Evolutionary conservation across 176 grass and related monocot species (phyloP), one percentile per base, ranked within the genome.

Genomic region (Tuctoria greenei): DNA sequence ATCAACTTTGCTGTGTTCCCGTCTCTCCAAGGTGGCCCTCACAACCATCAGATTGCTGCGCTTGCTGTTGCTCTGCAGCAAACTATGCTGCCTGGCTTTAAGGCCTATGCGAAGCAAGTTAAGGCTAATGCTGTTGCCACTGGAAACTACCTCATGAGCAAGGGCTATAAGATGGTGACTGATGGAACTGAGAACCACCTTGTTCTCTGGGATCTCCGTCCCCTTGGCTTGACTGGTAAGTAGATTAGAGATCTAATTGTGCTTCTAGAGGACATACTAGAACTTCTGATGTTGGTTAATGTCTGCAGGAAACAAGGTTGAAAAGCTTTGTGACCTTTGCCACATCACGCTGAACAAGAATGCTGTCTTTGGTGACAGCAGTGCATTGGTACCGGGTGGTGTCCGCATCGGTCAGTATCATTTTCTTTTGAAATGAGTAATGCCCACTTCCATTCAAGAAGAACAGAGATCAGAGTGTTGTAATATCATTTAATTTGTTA

Each of bases 21-120:
- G n/a, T 91, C 95, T 16, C 91, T 99, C n/a, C 95, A 99, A 68
- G 95, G 95, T 72, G 95, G 95, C 4, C 95, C 95, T 62, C 95
- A 99, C 82, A 99, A 99, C 80, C 95, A 99, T 76, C 95, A 99
- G 80, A 99, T 99, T 75, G 95, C 89, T 42, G 95, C 95, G 51
- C 74, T 99, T 57, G 89, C 95, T 38, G 95, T 99, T 34, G 95
- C 92, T n/a, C 83, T 99, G 66, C 87, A 95, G 39, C 95, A 99
- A 72, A 84, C 92, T 13, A 72, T 66, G 67, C 38, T 85, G 46
- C 95, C 95, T 88, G 92, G 84, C 62, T 99, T 99, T 79, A 99
- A 95, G 87, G 87, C 60, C 13, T 99, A 99, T 62, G 89, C 92
- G 39, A 95, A 99, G 86, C 95, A 95, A 81, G 87, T 99, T 51